A percentile compares a stretch with the other conserved stretches of the same genome.
phyloP scores from a whole-genome alignment of 768 basidiomycete genomes.

The Boletus bicolor region DNA sequence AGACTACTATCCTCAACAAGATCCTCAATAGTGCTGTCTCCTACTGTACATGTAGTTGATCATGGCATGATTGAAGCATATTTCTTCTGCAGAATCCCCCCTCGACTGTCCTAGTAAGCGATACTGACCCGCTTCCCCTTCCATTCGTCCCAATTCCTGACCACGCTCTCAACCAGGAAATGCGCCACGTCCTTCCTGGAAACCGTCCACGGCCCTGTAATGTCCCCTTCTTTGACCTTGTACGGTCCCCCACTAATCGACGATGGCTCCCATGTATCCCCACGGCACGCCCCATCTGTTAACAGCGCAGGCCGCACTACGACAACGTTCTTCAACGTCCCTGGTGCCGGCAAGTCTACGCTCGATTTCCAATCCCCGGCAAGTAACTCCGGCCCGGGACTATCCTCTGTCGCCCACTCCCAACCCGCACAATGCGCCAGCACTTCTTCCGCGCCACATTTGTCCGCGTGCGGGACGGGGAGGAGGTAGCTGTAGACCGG shows the following conservation, averaged over 20 bases:
- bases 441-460: constrained; percentile 55
- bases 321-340: constrained; percentile 40
- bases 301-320: constrained; percentile 58
- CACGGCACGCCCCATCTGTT: constrained; percentile 51
- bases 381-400: constrained; percentile 40
- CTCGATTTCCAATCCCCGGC: constrained; percentile 42
- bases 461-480: constrained; percentile 52
- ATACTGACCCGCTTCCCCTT: constrained; percentile 48
- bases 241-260: constrained; percentile 35
- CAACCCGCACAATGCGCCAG: constrained; percentile 47
- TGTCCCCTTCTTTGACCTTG: constrained; percentile 40
- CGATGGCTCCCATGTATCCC: constrained; percentile 9
- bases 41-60: neutral
- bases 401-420: constrained; percentile 50
- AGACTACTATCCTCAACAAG: no score
- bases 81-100: neutral
- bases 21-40: no score
- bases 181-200: constrained; percentile 65
- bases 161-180: constrained; percentile 51
- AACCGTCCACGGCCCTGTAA: constrained; percentile 45
- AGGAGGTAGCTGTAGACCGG: constrained; percentile 48
- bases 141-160: constrained; percentile 51
- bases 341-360: constrained; percentile 36
- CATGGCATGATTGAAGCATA: neutral
- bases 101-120: constrained; percentile 37